A percentile compares a stretch with the other conserved stretches of the same genome.
These are phyloP conservation scores for Saxispiralis lemnorum DNA, from an alignment of 495 filamentous ascomycete genomes.

Conservation along the genomic window DNA sequence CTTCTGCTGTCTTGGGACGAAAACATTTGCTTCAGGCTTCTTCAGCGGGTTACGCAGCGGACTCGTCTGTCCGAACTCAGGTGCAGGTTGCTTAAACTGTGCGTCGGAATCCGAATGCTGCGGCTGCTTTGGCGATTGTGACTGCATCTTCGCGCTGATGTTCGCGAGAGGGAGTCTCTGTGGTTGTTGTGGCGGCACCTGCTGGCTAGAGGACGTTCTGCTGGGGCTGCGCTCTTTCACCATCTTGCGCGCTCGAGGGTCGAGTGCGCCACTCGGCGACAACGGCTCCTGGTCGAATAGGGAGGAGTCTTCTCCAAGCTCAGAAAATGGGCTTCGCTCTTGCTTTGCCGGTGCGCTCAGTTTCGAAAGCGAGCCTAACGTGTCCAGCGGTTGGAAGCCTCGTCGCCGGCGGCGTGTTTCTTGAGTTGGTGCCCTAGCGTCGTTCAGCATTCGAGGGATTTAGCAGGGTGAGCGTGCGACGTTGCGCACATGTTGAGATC, in stretches of 20 bases:
- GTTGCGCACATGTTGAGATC: too few relatives aligned
- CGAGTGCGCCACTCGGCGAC: not conserved
- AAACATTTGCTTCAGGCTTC: constrained; percentile 14
- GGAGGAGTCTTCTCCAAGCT: not conserved
- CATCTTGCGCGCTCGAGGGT: constrained; percentile 2
- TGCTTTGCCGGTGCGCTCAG: constrained; percentile 10
- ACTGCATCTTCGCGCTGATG: constrained; percentile 21
- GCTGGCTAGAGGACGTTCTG: constrained; percentile 6
- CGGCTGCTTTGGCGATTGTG: constrained; percentile 9
- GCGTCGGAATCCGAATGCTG: constrained; percentile 13
- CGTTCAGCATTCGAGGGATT: too few relatives aligned
- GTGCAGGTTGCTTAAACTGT: constrained; percentile 16
- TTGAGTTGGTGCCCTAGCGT: too few relatives aligned
- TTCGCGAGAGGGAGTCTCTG: constrained; percentile 9
- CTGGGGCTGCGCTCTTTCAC: constrained; percentile 13
- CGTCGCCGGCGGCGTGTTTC: too few relatives aligned
- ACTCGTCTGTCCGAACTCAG: constrained; percentile 45
- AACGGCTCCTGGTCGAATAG: not conserved
- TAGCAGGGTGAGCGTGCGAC: too few relatives aligned
- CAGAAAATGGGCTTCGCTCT: not conserved
- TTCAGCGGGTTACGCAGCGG: constrained; percentile 25
- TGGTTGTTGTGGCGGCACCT: constrained; percentile 7
- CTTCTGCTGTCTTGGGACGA: constrained; percentile 9
- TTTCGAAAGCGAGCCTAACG: constrained; percentile 18
- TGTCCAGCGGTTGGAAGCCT: constrained; percentile 18